A percentile compares a stretch with the other conserved stretches of the same genome.
Conservation (phyloP, 257 asterid species). For the Apocynum venetum region DNA sequence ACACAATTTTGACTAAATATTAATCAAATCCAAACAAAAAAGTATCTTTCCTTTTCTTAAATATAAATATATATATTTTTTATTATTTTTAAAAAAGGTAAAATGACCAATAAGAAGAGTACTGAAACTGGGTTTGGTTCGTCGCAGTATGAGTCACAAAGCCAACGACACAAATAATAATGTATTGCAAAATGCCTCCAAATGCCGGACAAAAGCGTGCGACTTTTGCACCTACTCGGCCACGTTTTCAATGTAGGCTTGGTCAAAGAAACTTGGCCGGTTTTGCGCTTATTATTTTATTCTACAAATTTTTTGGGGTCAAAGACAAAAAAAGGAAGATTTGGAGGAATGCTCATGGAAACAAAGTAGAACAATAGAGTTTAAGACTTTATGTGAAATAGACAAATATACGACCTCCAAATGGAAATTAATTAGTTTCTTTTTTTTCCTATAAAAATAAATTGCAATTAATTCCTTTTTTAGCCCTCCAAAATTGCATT, state of each 20-base stretch:
- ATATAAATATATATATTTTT: too few species aligned
- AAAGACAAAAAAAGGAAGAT: neutral
- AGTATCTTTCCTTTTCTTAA: too few species aligned
- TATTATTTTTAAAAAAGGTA: neutral
- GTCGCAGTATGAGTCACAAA: neutral
- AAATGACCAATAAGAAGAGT: neutral
- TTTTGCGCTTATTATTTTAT: neutral
- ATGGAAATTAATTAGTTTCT: too few species aligned
- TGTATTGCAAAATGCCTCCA: neutral
- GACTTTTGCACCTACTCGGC: neutral
- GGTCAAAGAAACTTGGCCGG: conserved; percentile 6
- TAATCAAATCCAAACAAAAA: too few species aligned
- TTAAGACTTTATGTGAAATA: neutral
- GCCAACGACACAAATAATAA: neutral
- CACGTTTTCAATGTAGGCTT: neutral
- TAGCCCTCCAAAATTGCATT: too few species aligned
- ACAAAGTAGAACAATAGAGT: neutral
- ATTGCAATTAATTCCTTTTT: too few species aligned
- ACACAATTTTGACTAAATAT: too few species aligned
- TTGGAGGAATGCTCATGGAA: neutral
- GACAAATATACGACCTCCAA: neutral
- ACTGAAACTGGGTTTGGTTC: too few species aligned
- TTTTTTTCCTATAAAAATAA: too few species aligned
- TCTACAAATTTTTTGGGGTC: neutral
- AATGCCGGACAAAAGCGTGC: neutral